Base-by-base conservation (phyloP, 805 yeast genomes). In the Ogataea pini region DNA sequence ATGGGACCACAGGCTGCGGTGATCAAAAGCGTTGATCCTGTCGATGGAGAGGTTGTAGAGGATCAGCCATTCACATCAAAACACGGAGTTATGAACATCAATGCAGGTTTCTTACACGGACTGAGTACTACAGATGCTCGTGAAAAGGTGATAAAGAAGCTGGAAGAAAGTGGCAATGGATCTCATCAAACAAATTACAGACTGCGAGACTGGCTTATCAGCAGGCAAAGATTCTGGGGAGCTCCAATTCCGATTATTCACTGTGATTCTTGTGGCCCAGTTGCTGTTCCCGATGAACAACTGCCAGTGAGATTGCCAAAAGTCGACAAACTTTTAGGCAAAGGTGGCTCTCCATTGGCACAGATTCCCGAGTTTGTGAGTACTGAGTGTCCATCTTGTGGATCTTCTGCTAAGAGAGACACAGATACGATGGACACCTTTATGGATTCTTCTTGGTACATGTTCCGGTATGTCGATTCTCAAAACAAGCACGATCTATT, bases 381-480 rank as follows among this genome's bases (percentile, higher is more conserved):
- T 50, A 80, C 86, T 1, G 65, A 71, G 25, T 94, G 99, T 65
- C 99, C 99, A 6, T 75, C 78, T 0, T 94, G 99, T 70, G 82
- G 83, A 3, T 58, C 64, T 7, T 68, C 73, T 16, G 96, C 97
- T 0, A 81, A 78, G 48, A 77, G 99, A 59, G 99, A 94, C 55
- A 89, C 98, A 0, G 99, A 94, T 61, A 94, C 99, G 0, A 92
- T 94, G 99, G 99, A 94, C 63, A 94, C 99, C 0, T 94, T 94
- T 62, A 92, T 94, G 82, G 99, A 94, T 68, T 87, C 96, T 14
- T 90, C 97, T 3, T 94, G 99, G 99, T 94, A 94, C 67, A 88
- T 79, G 65, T 84, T 94, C 71, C 77, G 99, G 50, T 91, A 80
- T 59, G 68, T 84, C 2, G 98, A 94, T 63, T 72, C 96, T 0